Conservation (phyloP, 2,329 filamentous ascomycete species). For the Balansia obtecta region DNA sequence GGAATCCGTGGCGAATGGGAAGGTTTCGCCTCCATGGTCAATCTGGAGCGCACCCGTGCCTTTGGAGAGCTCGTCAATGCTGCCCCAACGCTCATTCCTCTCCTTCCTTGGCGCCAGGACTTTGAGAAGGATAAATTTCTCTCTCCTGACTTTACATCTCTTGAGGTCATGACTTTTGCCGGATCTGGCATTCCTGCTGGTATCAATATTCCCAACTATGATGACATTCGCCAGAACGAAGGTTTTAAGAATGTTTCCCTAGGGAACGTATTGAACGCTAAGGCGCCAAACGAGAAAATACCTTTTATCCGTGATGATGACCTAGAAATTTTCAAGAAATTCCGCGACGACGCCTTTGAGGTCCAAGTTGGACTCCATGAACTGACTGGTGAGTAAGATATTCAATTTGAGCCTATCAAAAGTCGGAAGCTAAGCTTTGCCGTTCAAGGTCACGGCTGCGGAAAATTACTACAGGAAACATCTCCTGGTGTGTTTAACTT, state of each 20-base stretch:
- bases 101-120: constrained; percentile 74
- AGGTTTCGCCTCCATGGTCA: constrained; percentile 74
- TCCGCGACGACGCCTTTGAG: constrained; percentile 80
- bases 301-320: constrained; percentile 79
- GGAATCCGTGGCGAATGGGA: constrained; percentile 77
- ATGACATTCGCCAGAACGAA: constrained; percentile 66
- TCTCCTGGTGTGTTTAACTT: constrained; percentile 77
- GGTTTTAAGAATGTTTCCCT: constrained; percentile 92
- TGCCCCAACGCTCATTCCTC: constrained; percentile 72
- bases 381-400: constrained; percentile 38
- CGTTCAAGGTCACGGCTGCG: constrained; percentile 64
- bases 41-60: constrained; percentile 77
- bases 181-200: constrained; percentile 54
- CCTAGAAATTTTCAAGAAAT: constrained; percentile 65
- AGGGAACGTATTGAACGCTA: constrained; percentile 84
- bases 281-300: constrained; percentile 82
- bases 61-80: constrained; percentile 76
- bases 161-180: constrained; percentile 77
- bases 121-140: constrained; percentile 97
- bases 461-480: constrained; percentile 87
- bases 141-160: constrained; percentile 87
- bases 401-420: neutral
- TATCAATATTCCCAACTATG: constrained; percentile 60
- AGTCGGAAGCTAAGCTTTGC: constrained; percentile 7
- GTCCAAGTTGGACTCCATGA: constrained; percentile 94